Percentiles rank a stretch among this genome's conserved stretches.
phyloP scores from a whole-genome alignment of 306 rosid species.

The Lagenaria siceraria region DNA sequence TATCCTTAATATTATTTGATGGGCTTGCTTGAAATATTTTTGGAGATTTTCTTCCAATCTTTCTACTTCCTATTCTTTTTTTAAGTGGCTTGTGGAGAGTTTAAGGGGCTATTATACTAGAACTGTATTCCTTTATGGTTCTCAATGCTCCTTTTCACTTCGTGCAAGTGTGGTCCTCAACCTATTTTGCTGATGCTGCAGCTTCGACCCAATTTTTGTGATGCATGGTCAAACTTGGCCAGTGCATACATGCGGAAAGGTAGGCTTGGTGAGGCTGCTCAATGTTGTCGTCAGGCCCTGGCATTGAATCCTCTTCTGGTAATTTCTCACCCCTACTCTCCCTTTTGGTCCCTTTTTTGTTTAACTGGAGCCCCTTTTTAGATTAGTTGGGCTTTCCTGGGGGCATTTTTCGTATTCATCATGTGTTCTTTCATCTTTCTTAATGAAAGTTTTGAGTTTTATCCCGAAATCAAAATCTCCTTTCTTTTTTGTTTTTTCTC shows the following conservation, averaged over 20 bases:
- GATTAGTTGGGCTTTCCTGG: neutral
- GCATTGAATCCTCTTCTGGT: conserved; percentile 87
- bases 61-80: neutral
- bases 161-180: neutral
- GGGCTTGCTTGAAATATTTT: neutral
- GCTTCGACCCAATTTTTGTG: conserved; percentile 94
- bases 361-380: neutral
- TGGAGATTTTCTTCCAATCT: neutral
- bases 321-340: neutral
- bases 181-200: conserved; percentile 18
- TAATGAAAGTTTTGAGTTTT: neutral
- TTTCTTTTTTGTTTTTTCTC: neutral
- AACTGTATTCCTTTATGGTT: neutral
- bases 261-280: conserved; percentile 86
- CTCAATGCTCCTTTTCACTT: neutral
- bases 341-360: neutral
- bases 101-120: neutral
- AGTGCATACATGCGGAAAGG: conserved; percentile 99
- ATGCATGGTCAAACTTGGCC: conserved; percentile 97
- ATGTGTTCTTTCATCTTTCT: neutral
- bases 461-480: neutral
- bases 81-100: neutral
- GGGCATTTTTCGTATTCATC: neutral
- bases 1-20: neutral
- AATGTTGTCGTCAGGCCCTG: conserved; percentile 98